phyloP scores from a whole-genome alignment of 1,284 basidiomycete genomes.

The Afroboletus lepidellus region DNA sequence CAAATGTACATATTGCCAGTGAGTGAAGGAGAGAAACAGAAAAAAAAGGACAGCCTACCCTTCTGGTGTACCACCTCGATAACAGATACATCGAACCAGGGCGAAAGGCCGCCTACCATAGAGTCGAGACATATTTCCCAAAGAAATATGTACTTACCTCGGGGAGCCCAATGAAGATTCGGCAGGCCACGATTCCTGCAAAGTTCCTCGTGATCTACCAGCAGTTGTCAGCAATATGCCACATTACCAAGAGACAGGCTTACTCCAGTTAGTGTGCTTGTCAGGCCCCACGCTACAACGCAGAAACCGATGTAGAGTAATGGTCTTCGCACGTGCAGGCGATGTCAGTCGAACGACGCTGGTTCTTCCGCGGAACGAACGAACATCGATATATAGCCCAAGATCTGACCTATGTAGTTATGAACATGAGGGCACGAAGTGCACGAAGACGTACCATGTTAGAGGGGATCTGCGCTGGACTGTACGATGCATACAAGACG shows the following conservation, averaged over 20 bases:
- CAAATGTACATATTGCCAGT: not conserved
- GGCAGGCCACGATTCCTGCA: conserved; percentile 54
- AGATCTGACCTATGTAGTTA: conserved; percentile 39
- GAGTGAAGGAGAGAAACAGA: not conserved
- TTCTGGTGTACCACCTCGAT: conserved; percentile 67
- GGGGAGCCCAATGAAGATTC: conserved; percentile 65
- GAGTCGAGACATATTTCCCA: no score
- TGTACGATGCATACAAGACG: conserved; percentile 59
- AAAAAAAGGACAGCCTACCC: conserved; percentile 31
- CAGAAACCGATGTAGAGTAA: conserved; percentile 61
- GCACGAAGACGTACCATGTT: conserved; percentile 50
- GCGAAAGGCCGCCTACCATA: conserved; percentile 54
- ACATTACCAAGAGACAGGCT: no score
- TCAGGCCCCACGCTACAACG: conserved; percentile 62
- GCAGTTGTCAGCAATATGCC: not conserved
- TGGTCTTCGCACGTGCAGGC: conserved; percentile 42
- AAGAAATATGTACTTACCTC: conserved; percentile 38
- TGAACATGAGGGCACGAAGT: not conserved
- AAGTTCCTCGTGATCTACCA: conserved; percentile 53
- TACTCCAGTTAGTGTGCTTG: conserved; percentile 62
- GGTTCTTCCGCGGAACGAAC: not conserved
- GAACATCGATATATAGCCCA: conserved; percentile 53
- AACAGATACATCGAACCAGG: conserved; percentile 61
- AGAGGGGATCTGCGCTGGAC: conserved; percentile 62
- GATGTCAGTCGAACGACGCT: not conserved